Base-by-base conservation (phyloP, 441 rosid genomes). In the Erysimum cheiri region DNA sequence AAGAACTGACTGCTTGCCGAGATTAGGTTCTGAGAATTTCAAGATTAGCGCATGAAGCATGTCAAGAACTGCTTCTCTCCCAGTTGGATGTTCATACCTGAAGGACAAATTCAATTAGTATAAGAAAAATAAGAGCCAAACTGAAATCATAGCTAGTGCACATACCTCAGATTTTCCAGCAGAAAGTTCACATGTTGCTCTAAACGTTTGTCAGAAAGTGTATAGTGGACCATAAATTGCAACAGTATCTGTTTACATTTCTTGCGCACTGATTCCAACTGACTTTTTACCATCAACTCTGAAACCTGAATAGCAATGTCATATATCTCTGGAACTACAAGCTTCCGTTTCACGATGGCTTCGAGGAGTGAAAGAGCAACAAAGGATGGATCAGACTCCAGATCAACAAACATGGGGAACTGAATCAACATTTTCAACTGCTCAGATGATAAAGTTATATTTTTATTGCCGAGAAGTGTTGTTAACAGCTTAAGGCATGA, bases 41-140 rank as follows among this genome's bases (percentile, higher is more conserved):
- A 71, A 72, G 61, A 93, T 81, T 15, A 96, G 86, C 10, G 88
- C 85, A 59, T 82, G 84, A 29, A 96, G 92, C 96, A 88, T 91
- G 79, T 87, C 96, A 71, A 96, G 93, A 35, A 90, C 96, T 56
- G 98, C 91, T 75, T 86, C 86, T 83, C 98, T 88, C 77, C 99
- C 99, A 71, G 87, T 83, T 72, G 91, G 64, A 86, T 86, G 85
- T 71, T 86, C 89, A 67, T 89, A 96, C 74, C 99, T 95, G 85
- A 77, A 81, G 71, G 52, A 71, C 15, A 67, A 32, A 49, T 44
- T 43, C 28, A 57, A 55, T 56, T 40, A 59, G 41, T 60, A 53
- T 22, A 29, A 41, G 69, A 77, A 67, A 40, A 39, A 8, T 22
- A 62, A 64, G 33, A 48, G 8, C 19, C 12, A 11, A 8, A 66